phyloP scores from a whole-genome alignment of 2,329 filamentous ascomycete species.

The Xylariaceae sp. region DNA sequence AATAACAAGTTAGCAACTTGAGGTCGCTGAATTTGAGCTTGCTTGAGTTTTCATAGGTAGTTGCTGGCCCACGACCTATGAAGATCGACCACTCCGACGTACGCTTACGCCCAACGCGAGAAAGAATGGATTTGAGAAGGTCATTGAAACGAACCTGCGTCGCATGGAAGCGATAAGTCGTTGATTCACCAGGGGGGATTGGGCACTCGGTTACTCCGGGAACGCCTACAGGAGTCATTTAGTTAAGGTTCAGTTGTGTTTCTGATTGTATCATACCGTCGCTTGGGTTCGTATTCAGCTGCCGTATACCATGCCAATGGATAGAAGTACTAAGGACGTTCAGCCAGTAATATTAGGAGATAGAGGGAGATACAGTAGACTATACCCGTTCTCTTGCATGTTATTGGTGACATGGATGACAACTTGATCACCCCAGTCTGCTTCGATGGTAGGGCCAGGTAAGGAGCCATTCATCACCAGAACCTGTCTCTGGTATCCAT shows the following conservation, averaged over 20 bases:
- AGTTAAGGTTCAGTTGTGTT: too few relatives aligned
- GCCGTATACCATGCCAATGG: slow-evolving; percentile 33
- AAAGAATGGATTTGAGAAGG: too few relatives aligned
- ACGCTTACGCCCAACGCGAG: too few relatives aligned
- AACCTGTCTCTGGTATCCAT: neutral
- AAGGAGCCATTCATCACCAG: slow-evolving; percentile 5
- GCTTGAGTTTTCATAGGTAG: too few relatives aligned
- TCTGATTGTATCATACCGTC: neutral
- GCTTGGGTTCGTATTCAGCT: slow-evolving; percentile 23
- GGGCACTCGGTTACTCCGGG: slow-evolving; percentile 1
- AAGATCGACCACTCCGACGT: too few relatives aligned
- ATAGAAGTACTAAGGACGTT: slow-evolving; percentile 17
- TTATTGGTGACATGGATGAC: slow-evolving; percentile 22
- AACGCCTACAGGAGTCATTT: neutral
- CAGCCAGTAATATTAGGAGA: too few relatives aligned
- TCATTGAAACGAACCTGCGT: too few relatives aligned
- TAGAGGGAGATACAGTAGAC: neutral
- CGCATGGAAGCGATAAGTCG: slow-evolving; percentile 1
- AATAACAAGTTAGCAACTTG: too few relatives aligned
- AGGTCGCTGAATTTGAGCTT: too few relatives aligned
- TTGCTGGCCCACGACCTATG: too few relatives aligned
- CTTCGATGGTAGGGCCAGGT: slow-evolving; percentile 21
- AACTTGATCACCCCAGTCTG: slow-evolving; percentile 25
- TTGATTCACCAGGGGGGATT: neutral
- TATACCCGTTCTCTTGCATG: slow-evolving; percentile 17